Percentiles rank a stretch among this genome's conserved stretches.
Conservation (phyloP, 768 basidiomycete genomes). For the Gloeopeniophorella convolvens region DNA sequence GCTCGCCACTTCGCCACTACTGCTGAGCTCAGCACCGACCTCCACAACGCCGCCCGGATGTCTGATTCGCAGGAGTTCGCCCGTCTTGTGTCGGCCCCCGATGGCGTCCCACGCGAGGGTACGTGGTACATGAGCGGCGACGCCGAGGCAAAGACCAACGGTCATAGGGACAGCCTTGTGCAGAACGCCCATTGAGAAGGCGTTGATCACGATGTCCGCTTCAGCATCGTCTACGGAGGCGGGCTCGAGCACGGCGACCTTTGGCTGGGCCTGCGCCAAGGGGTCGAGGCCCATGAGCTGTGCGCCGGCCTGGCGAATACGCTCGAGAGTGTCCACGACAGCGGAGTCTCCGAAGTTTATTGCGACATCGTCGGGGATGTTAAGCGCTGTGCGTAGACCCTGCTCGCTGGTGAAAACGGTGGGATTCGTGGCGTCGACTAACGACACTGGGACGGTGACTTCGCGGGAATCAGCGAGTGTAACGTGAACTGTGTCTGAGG, state of each 20-base stretch:
- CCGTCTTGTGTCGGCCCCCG: conserved; percentile 17
- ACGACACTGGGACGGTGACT: conserved; percentile 35
- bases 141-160: conserved; percentile 61
- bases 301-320: conserved; percentile 50
- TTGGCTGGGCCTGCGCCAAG: conserved; percentile 58
- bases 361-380: conserved; percentile 23
- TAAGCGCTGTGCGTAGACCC: conserved; percentile 37
- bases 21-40: conserved; percentile 50
- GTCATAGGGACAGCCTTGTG: conserved; percentile 73
- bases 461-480: conserved; percentile 16
- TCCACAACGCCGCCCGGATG: conserved; percentile 66
- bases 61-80: conserved; percentile 40
- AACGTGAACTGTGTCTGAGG: conserved; percentile 40
- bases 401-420: conserved; percentile 51
- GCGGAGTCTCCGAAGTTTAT: conserved; percentile 20
- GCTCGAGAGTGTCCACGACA: conserved; percentile 37
- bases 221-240: conserved; percentile 28
- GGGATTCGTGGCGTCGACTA: conserved; percentile 72
- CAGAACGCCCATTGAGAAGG: conserved; percentile 64
- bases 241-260: conserved; percentile 51
- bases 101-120: conserved; percentile 52
- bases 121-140: conserved; percentile 47
- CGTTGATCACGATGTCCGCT: conserved; percentile 49
- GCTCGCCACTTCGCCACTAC: conserved; percentile 42
- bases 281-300: conserved; percentile 59